Base-by-base conservation (phyloP, 768 basidiomycete species). In the Coprinopsis cinerea region DNA sequence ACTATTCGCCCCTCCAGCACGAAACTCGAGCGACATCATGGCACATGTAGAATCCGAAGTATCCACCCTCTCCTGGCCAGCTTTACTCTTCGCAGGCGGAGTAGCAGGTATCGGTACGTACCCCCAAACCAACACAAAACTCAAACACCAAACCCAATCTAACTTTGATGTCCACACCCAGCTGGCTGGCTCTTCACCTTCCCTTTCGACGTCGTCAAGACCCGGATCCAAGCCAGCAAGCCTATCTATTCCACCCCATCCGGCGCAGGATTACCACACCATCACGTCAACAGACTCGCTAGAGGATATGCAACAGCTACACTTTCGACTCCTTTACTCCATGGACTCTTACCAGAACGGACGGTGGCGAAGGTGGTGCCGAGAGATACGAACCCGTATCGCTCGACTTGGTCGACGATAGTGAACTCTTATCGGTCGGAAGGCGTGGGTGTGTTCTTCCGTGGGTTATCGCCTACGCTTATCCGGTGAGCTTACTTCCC, bases 161-260 rank as follows among this genome's bases (percentile, higher is more conserved):
- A 44, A 43, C 26, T 37, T 34, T 20, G 10, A 26, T 28, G 23
- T 24, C 40, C 6, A 13, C 13, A 5, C 10, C 17, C 41, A 76
- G 76, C 76, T 7, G 87, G 88, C 7, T 94, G 91, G 91, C 30
- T 82, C 0, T 73, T 70, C 2, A 94, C 92, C 1, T 96, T 95
- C 63, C 90, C 91, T 1, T 71, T 92, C 48, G 92, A 96, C 59
- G 86, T 92, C 2, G 75, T 94, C 53, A 95, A 96, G 69, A 94
- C 93, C 13, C 80, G 92, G 4, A 79, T 93, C 57, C 92, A 96
- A 64, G 79, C 79, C 24, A 71, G 63, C 30, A 59, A 66, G 28
- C 56, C 59, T 3, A 45, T 61, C 11, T 54, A 27, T 39, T 39
- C 36, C 10, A 39, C 7, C 18, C 30, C 30, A 9, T 32, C 30